Evolutionary conservation across 1,139 yeast genomes (phyloP), one percentile per base, ranked within the genome.

Genomic region (Meyerozyma guilliermondii): DNA sequence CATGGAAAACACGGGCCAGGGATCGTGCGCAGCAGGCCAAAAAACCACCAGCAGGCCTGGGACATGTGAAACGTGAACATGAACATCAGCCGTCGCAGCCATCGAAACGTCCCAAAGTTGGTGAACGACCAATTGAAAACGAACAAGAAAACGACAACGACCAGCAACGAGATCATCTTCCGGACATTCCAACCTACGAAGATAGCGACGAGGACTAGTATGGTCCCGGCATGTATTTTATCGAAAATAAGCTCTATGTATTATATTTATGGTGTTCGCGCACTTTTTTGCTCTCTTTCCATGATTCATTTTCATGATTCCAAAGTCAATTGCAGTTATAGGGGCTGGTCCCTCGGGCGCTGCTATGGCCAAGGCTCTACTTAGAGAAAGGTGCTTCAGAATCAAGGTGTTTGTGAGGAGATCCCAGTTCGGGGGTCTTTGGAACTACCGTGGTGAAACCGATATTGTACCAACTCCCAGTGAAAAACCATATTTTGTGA

Each of bases 121-220:
- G 26, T 7, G 35, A 33, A 27, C 36, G 24, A 17, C 36, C 10
- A 29, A 6, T 7, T 9, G 18, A 30, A 16, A 16, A 30, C 10
- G 34, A 33, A 26, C 5, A 33, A 7, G 24, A 20, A 33, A 16
- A 30, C 10, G 20, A 33, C 24, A 10, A 33, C 14, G 24, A 20
- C 17, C 24, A 23, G 18, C 38, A 50, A 33, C 53, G 46, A 27
- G 49, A 48, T n/a, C 45, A 54, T 20, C 53, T 61, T 42, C 63
- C 63, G 16, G 74, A 67, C 38, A 58, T 69, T 27, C 75, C 75
- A 4, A 63, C 70, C 41, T 69, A 69, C 46, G 74, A 68, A 54
- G 74, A 68, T 48, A 68, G 74, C 47, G 75, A 69, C 44, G 65
- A 60, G 18, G 65, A 66, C 40, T 38, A 41, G 14, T n/a, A 26